Evolutionary conservation across 805 yeast species (phyloP).

Genomic region (Saturnispora saitoi): DNA sequence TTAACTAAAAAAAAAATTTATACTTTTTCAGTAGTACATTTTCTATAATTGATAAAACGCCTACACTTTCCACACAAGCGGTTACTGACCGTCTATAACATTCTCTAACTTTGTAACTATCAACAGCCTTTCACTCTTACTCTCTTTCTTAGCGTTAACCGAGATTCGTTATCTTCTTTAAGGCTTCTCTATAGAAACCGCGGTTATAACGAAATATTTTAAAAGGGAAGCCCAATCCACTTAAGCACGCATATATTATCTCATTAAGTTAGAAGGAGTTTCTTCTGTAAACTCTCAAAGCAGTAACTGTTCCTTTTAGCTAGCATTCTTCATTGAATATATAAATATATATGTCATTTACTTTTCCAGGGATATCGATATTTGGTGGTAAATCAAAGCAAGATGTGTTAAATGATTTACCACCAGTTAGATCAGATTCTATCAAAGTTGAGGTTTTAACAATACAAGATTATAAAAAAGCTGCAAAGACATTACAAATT

Average conservation of each 20-base stretch:
- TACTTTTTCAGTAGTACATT: too few relatives aligned
- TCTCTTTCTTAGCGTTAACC: not conserved
- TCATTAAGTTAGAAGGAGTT: not conserved
- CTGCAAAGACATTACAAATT: constrained; percentile 44
- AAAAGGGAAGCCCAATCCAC: not conserved
- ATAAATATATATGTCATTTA: constrained; percentile 5
- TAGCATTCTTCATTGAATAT: not conserved
- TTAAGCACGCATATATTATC: not conserved
- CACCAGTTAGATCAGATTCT: constrained; percentile 10
- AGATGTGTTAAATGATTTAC: not conserved
- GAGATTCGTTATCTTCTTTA: not conserved
- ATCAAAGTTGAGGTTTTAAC: constrained; percentile 26
- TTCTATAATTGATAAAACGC: too few relatives aligned
- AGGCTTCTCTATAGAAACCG: not conserved
- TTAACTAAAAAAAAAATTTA: not conserved
- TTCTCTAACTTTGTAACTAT: too few relatives aligned
- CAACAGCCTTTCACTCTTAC: too few relatives aligned
- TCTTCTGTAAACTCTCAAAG: too few relatives aligned
- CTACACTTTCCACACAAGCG: too few relatives aligned
- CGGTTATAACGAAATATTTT: not conserved
- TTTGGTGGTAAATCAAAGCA: not conserved
- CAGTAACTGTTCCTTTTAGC: too few relatives aligned
- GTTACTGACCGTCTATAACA: too few relatives aligned
- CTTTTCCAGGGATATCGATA: not conserved
- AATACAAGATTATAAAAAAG: constrained; percentile 41